Evolutionary conservation across 495 filamentous ascomycete species (phyloP), one percentile per base, ranked within the genome.

Genomic region (Trichoderma parareesei): DNA sequence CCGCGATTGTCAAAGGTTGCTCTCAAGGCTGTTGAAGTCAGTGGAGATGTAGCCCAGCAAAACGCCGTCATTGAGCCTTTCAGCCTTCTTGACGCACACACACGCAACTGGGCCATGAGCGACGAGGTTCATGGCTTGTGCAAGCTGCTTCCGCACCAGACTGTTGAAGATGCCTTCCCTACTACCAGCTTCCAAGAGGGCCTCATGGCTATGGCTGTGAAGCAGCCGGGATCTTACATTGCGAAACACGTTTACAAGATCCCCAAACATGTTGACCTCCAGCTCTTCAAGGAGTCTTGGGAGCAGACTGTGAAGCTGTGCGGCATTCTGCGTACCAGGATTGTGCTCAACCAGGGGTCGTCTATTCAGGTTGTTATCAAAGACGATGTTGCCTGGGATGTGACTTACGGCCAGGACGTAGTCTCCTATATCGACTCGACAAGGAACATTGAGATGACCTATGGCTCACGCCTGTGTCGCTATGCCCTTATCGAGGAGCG

Each of bases 311-410:
- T 84, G 16, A 70, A 80, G 2, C 72, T 79, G 7, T 79, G 81
- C 66, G 83, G 87, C 48, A 88, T 89, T 65, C 81, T 91, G 7
- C 81, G 89, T 42, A 92, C 88, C 11, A 80, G 83, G 5, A 90
- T 92, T 68, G 75, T 84, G 14, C 64, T 57, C 0, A 57, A 44
- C 7, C 42, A 42, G 0, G 53, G 57, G 0, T 66, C 67, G 0
- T 69, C 69, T 11, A 16, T 71, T 18, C 73, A 75, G n/a, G 65
- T 66, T 2, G 70, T 74, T 1, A 20, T 63, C 68, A 60, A 68
- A 16, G 37, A 64, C 0, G 68, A 71, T 35, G 35, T 18, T 13
- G 14, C 67, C 3, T 33, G 71, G 8, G 63, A 68, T 9, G 68
- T 67, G 20, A 68, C 67, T 4, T 37, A 9, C n/a, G 13, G 37